These are phyloP conservation scores for Neurospora pannonica DNA, from an alignment of 495 filamentous ascomycete species.

Conservation along the genomic window DNA sequence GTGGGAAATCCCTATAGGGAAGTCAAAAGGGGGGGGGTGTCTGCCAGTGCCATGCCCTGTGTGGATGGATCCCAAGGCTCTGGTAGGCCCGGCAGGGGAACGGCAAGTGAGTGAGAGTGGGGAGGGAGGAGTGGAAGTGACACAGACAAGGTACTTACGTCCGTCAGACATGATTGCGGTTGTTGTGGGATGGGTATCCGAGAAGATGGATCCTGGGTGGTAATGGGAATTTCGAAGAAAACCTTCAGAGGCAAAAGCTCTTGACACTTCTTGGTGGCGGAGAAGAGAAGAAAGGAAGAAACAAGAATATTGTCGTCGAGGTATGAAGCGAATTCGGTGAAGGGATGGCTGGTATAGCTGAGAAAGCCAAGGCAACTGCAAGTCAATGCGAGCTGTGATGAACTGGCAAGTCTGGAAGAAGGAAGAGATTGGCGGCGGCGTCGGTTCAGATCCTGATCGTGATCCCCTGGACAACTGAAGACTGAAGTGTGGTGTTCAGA, in stretches of 20 bases:
- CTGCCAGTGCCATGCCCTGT: background rate
- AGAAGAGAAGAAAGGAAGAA: background rate
- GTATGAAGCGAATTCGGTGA: background rate
- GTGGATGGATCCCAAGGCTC: background rate
- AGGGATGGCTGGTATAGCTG: background rate
- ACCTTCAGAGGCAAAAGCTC: background rate
- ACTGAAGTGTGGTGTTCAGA: background rate
- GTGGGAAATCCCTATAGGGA: background rate
- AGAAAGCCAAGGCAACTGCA: slow-evolving; percentile 9
- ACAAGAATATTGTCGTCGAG: background rate
- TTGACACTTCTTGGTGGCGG: background rate
- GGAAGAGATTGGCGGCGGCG: slow-evolving; percentile 17
- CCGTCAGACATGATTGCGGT: slow-evolving; percentile 23
- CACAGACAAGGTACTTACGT: slow-evolving; percentile 15
- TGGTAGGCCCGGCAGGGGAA: background rate
- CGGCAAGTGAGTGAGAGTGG: background rate
- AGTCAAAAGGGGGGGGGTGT: background rate
- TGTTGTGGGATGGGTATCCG: background rate
- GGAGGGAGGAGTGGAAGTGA: background rate
- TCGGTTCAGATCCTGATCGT: background rate
- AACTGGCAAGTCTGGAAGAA: slow-evolving; percentile 18
- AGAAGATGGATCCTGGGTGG: background rate
- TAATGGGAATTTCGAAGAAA: background rate
- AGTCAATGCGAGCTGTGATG: slow-evolving; percentile 10
- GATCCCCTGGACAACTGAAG: background rate